phyloP scores from a whole-genome alignment of 2,329 filamentous ascomycete genomes.

The Phialophora macrospora region DNA sequence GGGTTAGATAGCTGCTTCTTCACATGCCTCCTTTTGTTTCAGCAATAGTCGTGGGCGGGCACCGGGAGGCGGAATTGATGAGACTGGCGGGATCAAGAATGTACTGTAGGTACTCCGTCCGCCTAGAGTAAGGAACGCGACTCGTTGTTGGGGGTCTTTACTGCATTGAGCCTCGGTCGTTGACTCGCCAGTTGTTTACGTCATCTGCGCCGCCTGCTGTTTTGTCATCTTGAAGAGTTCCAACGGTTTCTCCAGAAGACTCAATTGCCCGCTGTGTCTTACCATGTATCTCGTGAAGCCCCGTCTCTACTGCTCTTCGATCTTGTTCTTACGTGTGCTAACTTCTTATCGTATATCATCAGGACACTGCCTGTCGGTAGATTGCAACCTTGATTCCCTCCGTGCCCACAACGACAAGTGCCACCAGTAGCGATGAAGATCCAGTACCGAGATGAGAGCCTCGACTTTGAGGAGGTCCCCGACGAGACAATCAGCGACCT shows the following conservation, averaged over 20 bases:
- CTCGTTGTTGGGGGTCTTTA: neutral
- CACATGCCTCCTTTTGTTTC: neutral
- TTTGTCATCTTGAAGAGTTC: conserved; percentile 4
- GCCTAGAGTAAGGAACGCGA: neutral
- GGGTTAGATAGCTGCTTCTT: neutral
- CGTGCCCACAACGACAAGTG: neutral
- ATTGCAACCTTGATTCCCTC: neutral
- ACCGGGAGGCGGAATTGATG: too few species aligned
- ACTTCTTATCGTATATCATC: neutral
- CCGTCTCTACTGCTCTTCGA: neutral
- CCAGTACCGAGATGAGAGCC: conserved; percentile 59
- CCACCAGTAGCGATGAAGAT: conserved; percentile 49
- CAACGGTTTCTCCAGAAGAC: neutral
- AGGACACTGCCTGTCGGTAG: neutral
- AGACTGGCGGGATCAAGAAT: too few species aligned
- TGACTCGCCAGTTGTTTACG: neutral
- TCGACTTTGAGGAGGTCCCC: conserved; percentile 54
- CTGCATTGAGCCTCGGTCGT: neutral
- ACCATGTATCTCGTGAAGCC: neutral
- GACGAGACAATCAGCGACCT: conserved; percentile 58
- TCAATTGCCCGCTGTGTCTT: neutral
- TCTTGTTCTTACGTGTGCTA: neutral
- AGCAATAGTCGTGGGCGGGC: neutral
- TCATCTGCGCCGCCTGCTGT: neutral
- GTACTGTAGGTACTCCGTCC: too few species aligned